These are phyloP conservation scores for Boletus rufocinnamomeus DNA, from an alignment of 768 basidiomycete species.

Conservation along the genomic window DNA sequence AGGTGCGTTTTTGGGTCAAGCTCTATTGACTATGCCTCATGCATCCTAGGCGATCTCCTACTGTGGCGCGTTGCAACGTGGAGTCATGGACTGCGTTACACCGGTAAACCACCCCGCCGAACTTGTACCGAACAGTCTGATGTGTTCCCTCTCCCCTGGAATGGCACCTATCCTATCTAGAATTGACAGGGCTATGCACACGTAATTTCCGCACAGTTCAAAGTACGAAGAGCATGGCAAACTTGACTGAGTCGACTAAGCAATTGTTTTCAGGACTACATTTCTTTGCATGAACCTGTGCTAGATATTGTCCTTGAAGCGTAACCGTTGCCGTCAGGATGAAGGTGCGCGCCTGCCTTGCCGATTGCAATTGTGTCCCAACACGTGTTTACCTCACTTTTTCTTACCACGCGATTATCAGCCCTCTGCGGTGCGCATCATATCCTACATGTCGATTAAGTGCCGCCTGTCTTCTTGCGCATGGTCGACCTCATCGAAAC, in stretches of 20 bases:
- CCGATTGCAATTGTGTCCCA: not conserved
- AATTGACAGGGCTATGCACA: constrained; percentile 15
- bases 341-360: constrained; percentile 18
- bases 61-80: constrained; percentile 11
- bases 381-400: constrained; percentile 37
- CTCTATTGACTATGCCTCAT: not conserved
- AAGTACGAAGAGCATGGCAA: not conserved
- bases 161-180: constrained; percentile 8
- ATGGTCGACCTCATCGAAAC: constrained; percentile 39
- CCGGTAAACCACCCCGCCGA: not conserved
- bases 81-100: not conserved
- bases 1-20: constrained; percentile 2
- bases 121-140: constrained; percentile 2
- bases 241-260: not conserved
- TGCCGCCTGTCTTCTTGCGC: constrained; percentile 30
- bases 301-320: constrained; percentile 4
- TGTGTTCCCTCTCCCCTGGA: constrained; percentile 10
- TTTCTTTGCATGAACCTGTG: constrained; percentile 20
- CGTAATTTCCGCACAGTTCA: constrained; percentile 26
- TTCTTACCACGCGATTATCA: constrained; percentile 38
- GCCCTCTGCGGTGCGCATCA: constrained; percentile 35
- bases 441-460: constrained; percentile 23
- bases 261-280: constrained; percentile 4
- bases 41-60: not conserved
- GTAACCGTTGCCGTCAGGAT: constrained; percentile 7